These are phyloP conservation scores for Malassezia japonica DNA, from an alignment of 1,284 basidiomycete genomes.

Conservation along the genomic window DNA sequence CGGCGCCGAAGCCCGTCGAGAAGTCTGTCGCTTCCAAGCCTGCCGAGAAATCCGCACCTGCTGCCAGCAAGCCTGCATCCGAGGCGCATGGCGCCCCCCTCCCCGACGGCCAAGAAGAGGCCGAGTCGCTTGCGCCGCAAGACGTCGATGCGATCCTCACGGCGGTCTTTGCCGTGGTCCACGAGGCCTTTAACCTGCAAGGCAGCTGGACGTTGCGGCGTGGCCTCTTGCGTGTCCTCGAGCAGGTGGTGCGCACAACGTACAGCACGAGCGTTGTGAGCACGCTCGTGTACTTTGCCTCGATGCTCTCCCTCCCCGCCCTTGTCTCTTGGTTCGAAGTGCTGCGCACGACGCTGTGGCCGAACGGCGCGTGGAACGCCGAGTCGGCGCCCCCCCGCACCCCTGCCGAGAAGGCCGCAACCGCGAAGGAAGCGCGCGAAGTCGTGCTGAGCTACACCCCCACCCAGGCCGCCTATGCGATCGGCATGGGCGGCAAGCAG, in stretches of 20 bases:
- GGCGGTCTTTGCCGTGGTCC: slow-evolving; percentile 45
- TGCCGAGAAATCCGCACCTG: neutral
- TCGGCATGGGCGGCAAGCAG: slow-evolving; percentile 39
- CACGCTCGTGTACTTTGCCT: slow-evolving; percentile 33
- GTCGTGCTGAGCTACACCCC: slow-evolving; percentile 43
- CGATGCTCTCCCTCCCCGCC: slow-evolving; percentile 26
- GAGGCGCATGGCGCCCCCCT: neutral
- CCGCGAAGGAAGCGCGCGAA: slow-evolving; percentile 27
- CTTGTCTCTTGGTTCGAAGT: slow-evolving; percentile 32
- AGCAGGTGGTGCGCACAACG: slow-evolving; percentile 44
- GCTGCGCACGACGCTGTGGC: slow-evolving; percentile 39
- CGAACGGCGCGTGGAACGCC: slow-evolving; percentile 22
- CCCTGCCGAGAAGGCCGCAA: slow-evolving; percentile 24
- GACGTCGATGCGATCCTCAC: slow-evolving; percentile 45
- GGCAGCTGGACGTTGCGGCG: slow-evolving; percentile 46
- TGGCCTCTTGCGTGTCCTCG: slow-evolving; percentile 46
- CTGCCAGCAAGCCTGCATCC: neutral
- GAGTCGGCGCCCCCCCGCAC: slow-evolving; percentile 13
- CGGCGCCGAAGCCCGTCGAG: no score
- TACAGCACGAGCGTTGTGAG: slow-evolving; percentile 39
- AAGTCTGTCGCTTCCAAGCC: no score
- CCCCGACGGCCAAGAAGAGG: neutral
- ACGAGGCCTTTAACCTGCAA: slow-evolving; percentile 47
- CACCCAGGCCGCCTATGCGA: slow-evolving; percentile 36
- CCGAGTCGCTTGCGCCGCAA: slow-evolving; percentile 19